These are phyloP conservation scores for Myxozyma nipponensis DNA, from an alignment of 805 yeast genomes.

Conservation along the genomic window DNA sequence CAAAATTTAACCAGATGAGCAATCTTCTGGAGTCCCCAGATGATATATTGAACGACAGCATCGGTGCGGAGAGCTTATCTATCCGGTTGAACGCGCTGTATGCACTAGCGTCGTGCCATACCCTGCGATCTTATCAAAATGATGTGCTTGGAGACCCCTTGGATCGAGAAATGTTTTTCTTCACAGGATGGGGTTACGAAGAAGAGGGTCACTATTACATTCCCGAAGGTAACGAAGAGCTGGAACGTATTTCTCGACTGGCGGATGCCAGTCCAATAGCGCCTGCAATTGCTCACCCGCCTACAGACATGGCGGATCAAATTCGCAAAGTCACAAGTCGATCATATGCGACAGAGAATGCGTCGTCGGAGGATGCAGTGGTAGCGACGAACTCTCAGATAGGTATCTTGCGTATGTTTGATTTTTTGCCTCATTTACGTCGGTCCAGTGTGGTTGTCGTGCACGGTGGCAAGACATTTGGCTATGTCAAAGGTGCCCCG, in stretches of 20 bases:
- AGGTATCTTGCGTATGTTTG: conserved; percentile 59
- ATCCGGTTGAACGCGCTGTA: conserved; percentile 35
- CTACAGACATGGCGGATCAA: conserved; percentile 6
- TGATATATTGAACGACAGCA: conserved; percentile 10
- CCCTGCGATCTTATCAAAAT: conserved; percentile 71
- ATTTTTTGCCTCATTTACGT: conserved; percentile 77
- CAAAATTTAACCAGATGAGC: conserved; percentile 7
- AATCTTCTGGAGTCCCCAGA: conserved; percentile 6
- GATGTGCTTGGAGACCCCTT: conserved; percentile 90
- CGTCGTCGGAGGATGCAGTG: conserved; percentile 42
- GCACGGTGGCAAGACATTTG: conserved; percentile 43
- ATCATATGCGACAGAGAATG: conserved; percentile 2
- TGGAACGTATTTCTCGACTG: conserved; percentile 33
- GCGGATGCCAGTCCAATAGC: conserved; percentile 42
- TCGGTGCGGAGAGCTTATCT: conserved; percentile 1
- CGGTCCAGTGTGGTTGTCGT: conserved; percentile 83
- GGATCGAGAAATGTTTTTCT: conserved; percentile 89
- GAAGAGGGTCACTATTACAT: conserved; percentile 53
- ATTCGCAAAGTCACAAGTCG: background rate
- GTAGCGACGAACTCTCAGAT: conserved; percentile 30
- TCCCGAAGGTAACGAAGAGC: conserved; percentile 29
- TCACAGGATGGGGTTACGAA: conserved; percentile 69
- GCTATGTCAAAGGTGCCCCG: conserved; percentile 94
- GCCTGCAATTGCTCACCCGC: conserved; percentile 44
- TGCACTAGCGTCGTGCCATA: conserved; percentile 80